A percentile compares a stretch with the other conserved stretches of the same genome.
Evolutionary conservation across 352 stramenopile species (phyloP).

Genomic region (Globisporangium yorkense): DNA sequence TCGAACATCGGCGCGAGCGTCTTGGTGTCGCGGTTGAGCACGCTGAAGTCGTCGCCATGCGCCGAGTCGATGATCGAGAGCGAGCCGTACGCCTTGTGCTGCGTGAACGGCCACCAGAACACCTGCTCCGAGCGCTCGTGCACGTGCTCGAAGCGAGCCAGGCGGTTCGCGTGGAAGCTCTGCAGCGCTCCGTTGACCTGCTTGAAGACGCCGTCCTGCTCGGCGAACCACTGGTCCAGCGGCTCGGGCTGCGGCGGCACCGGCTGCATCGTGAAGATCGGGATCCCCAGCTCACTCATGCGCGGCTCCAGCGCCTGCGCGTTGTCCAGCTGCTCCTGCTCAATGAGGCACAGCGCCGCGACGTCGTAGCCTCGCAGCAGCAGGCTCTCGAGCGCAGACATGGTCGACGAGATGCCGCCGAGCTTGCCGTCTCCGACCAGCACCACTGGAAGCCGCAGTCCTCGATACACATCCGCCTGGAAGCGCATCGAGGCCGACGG

Average conservation of each 20-base stretch:
- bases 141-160: conserved; percentile 54
- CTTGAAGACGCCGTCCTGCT: conserved; percentile 44
- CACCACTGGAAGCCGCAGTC: conserved; percentile 86
- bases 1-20: conserved; percentile 76
- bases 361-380: conserved; percentile 91
- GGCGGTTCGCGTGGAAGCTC: conserved; percentile 45
- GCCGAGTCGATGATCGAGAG: conserved; percentile 88
- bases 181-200: conserved; percentile 42
- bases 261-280: conserved; percentile 64
- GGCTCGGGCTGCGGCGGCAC: conserved; percentile 73
- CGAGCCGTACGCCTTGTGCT: conserved; percentile 82
- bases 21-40: conserved; percentile 42
- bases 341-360: conserved; percentile 73
- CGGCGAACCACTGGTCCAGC: conserved; percentile 59
- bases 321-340: conserved; percentile 70
- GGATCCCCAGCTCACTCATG: conserved; percentile 61
- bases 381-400: conserved; percentile 92
- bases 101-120: conserved; percentile 93
- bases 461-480: conserved; percentile 94
- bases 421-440: conserved; percentile 96
- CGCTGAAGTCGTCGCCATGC: conserved; percentile 82
- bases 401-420: conserved; percentile 93
- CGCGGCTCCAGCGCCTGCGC: conserved; percentile 53
- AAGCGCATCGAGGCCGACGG: conserved; percentile 76
- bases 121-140: conserved; percentile 53